phyloP scores from a whole-genome alignment of 148 eudicot genomes.

The Nepenthes gracilis region DNA sequence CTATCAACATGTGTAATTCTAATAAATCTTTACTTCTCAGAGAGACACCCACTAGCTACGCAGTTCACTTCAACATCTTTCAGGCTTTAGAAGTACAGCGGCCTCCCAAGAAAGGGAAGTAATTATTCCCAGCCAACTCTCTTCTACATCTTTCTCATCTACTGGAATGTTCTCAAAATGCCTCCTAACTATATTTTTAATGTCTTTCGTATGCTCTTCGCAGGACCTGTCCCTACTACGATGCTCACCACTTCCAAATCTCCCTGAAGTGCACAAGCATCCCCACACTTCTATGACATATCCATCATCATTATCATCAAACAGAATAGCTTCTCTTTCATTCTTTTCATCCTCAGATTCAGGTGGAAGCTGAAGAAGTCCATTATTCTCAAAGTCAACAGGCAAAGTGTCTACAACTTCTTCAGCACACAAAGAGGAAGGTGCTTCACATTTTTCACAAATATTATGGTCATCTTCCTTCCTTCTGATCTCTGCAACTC shows the following conservation, averaged over 20 bases:
- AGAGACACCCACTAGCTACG: slow-evolving; percentile 68
- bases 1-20: background rate
- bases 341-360: slow-evolving; percentile 97
- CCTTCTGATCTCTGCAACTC: slow-evolving; percentile 26
- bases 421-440: slow-evolving; percentile 49
- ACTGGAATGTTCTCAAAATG: slow-evolving; percentile 82
- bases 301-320: slow-evolving; percentile 50
- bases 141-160: slow-evolving; percentile 54
- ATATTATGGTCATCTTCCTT: slow-evolving; percentile 38
- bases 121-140: slow-evolving; percentile 89
- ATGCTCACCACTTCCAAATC: slow-evolving; percentile 64
- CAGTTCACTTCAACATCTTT: slow-evolving; percentile 97
- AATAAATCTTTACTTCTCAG: slow-evolving; percentile 51
- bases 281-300: slow-evolving; percentile 69
- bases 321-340: slow-evolving; percentile 44
- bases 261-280: slow-evolving; percentile 41
- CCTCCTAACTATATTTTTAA: slow-evolving; percentile 81
- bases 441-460: slow-evolving; percentile 60
- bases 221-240: slow-evolving; percentile 47
- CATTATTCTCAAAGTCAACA: slow-evolving; percentile 89
- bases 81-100: slow-evolving; percentile 84
- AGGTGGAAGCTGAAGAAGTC: slow-evolving; percentile 95
- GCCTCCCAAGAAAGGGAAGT: slow-evolving; percentile 95
- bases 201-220: slow-evolving; percentile 72
- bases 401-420: slow-evolving; percentile 59